phyloP scores from a whole-genome alignment of 345 rosid genomes.

The Hevea brasiliensis region DNA sequence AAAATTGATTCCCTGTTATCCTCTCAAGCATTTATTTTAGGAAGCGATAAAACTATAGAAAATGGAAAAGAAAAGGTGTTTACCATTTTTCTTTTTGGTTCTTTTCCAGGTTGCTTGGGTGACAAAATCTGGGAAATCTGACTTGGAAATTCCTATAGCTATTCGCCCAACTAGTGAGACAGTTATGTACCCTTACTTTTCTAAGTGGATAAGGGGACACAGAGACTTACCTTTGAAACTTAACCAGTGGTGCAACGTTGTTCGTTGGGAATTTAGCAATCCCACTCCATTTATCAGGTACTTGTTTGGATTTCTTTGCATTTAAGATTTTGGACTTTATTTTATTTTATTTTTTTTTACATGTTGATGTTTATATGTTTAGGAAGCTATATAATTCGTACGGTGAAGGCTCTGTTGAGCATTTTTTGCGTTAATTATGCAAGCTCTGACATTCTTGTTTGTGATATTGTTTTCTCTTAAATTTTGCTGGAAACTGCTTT shows the following conservation, averaged over 20 bases:
- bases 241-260: constrained; percentile 99
- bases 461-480: not conserved
- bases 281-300: constrained; percentile 99
- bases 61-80: not conserved
- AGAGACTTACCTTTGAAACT: constrained; percentile 93
- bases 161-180: constrained; percentile 99
- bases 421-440: not conserved
- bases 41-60: not conserved
- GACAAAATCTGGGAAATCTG: constrained; percentile 86
- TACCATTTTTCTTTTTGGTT: constrained; percentile 2
- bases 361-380: not conserved
- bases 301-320: not conserved
- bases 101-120: constrained; percentile 92
- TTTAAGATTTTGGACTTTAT: not conserved
- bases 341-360: not conserved
- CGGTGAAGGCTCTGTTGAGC: not conserved
- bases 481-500: not conserved
- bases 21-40: not conserved
- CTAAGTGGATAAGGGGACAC: constrained; percentile 98
- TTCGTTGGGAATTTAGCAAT: constrained; percentile 98
- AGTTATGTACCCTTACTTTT: constrained; percentile 93
- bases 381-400: not conserved
- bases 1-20: not conserved
- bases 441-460: not conserved
- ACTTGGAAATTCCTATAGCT: constrained; percentile 88